These are phyloP conservation scores for Trametes villosa DNA, from an alignment of 768 basidiomycete species.

Conservation along the genomic window DNA sequence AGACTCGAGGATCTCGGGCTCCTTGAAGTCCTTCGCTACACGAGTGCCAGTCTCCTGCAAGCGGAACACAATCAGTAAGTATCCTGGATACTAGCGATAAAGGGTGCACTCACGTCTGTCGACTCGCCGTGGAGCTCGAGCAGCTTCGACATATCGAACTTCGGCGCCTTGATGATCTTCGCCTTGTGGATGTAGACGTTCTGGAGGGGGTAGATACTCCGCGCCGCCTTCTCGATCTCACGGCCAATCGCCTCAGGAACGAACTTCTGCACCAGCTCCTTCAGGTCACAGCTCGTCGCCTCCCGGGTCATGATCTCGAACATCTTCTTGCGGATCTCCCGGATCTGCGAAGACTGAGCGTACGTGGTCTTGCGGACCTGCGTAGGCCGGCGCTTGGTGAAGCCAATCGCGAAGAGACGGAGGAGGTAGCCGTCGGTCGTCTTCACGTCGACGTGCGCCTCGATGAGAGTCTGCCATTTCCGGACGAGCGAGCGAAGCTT, in stretches of 20 bases:
- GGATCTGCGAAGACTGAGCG: slow-evolving; percentile 91
- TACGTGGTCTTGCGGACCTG: slow-evolving; percentile 99
- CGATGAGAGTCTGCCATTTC: slow-evolving; percentile 99
- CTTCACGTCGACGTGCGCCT: slow-evolving; percentile 98
- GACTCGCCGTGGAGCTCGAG: slow-evolving; percentile 97
- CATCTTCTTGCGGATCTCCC: slow-evolving; percentile 99
- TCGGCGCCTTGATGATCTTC: slow-evolving; percentile 98
- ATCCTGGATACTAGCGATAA: neutral
- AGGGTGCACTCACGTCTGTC: slow-evolving; percentile 72
- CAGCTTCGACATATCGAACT: slow-evolving; percentile 94
- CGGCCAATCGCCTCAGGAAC: slow-evolving; percentile 98
- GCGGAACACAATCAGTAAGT: slow-evolving; percentile 17
- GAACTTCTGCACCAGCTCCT: slow-evolving; percentile 98
- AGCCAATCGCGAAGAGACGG: slow-evolving; percentile 97
- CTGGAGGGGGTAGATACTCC: slow-evolving; percentile 98
- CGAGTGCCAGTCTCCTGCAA: slow-evolving; percentile 90
- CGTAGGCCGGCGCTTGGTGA: slow-evolving; percentile 95
- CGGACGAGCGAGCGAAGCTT: slow-evolving; percentile 99
- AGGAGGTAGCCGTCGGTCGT: slow-evolving; percentile 99
- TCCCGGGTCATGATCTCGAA: slow-evolving; percentile 98
- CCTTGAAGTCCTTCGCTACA: slow-evolving; percentile 96
- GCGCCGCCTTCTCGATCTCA: slow-evolving; percentile 97
- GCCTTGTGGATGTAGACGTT: slow-evolving; percentile 99
- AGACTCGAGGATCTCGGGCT: slow-evolving; percentile 91
- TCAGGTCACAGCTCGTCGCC: slow-evolving; percentile 92